phyloP scores from a whole-genome alignment of 345 rosid species.

The Pelargonium nanum region DNA sequence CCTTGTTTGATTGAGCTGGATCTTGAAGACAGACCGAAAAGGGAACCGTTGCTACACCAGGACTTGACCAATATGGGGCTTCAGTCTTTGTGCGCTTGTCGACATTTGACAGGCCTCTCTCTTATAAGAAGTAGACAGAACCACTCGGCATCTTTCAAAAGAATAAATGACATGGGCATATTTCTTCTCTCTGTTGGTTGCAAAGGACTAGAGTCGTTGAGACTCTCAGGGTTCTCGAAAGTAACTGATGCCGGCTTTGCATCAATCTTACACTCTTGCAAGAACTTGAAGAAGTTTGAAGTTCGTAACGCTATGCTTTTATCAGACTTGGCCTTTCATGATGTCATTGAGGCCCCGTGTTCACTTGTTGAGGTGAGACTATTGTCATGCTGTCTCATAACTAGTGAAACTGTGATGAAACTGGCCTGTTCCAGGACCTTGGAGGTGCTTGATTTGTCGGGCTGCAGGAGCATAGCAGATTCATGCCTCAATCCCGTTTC shows the following conservation, averaged over 20 bases:
- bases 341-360: conserved; percentile 34
- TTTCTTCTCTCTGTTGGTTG: conserved; percentile 56
- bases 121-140: conserved; percentile 38
- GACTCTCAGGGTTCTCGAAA: conserved; percentile 45
- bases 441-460: conserved; percentile 50
- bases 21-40: conserved; percentile 55
- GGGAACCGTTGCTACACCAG: conserved; percentile 19
- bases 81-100: conserved; percentile 35
- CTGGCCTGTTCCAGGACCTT: conserved; percentile 33
- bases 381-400: conserved; percentile 44
- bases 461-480: conserved; percentile 60
- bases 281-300: conserved; percentile 45
- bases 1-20: conserved; percentile 45
- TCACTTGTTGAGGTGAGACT: conserved; percentile 49
- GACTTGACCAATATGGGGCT: conserved; percentile 53
- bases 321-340: conserved; percentile 64
- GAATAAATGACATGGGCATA: conserved; percentile 64
- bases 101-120: conserved; percentile 34
- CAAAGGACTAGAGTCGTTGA: conserved; percentile 40
- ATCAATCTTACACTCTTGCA: conserved; percentile 47
- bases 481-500: conserved; percentile 37
- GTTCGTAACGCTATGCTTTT: conserved; percentile 39
- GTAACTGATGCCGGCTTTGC: conserved; percentile 74
- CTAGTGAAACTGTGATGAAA: conserved; percentile 63
- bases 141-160: conserved; percentile 43